Evolutionary conservation across 2,329 filamentous ascomycete genomes (phyloP).

Genomic region (Colletotrichum scovillei): DNA sequence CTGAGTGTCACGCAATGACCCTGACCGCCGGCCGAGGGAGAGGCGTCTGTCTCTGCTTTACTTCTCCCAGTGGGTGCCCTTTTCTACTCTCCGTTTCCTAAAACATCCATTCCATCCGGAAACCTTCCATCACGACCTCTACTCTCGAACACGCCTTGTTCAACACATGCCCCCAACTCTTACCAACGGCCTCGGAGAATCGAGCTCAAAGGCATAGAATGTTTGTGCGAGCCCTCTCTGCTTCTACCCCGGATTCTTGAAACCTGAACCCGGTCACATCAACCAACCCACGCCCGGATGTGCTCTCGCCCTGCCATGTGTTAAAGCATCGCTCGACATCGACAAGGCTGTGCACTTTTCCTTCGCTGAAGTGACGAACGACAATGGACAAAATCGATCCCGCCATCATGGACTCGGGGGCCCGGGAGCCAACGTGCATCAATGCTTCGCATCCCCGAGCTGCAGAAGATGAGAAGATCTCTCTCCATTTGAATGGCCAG

Average conservation of each 20-base stretch:
- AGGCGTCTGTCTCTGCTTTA: neutral
- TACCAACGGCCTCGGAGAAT: constrained; percentile 1
- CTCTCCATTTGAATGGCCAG: constrained; percentile 31
- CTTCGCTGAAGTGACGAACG: neutral
- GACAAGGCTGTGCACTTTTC: constrained; percentile 21
- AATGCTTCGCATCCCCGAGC: constrained; percentile 34
- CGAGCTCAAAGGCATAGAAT: constrained; percentile 13
- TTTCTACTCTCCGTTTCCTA: neutral
- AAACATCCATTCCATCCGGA: constrained; percentile 10
- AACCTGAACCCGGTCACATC: neutral
- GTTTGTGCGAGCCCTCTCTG: constrained; percentile 15
- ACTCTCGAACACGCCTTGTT: neutral
- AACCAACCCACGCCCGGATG: constrained; percentile 6
- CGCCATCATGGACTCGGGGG: constrained; percentile 28
- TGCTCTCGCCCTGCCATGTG: constrained; percentile 13
- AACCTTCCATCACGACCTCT: constrained; percentile 8
- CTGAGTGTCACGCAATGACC: constrained; percentile 19
- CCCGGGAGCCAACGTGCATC: constrained; percentile 28
- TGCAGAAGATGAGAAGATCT: constrained; percentile 15
- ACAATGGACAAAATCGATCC: neutral
- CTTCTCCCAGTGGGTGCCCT: neutral
- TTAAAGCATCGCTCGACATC: constrained; percentile 18
- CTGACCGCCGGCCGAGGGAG: neutral
- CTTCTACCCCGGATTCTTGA: constrained; percentile 31
- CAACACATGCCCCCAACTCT: constrained; percentile 4